Conservation (phyloP, 371 early-diverging fungal species). For the Lichtheimia corymbifera region DNA sequence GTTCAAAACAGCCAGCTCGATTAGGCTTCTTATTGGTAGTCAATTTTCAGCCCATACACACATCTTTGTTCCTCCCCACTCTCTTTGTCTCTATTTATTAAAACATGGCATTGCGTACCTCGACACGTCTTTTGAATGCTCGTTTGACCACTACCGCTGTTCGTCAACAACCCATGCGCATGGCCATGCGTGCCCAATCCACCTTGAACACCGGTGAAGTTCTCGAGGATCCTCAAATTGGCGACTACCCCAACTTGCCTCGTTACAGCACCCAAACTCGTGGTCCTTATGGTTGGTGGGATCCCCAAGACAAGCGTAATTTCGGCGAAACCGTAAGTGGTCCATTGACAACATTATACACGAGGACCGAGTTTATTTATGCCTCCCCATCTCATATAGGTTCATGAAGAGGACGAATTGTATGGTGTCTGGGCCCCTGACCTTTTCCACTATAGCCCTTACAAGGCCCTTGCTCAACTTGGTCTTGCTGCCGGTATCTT, state of each 20-base stretch:
- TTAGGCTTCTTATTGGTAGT: no score
- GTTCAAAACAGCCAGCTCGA: no score
- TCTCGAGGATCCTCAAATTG: slow-evolving; percentile 63
- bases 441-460: slow-evolving; percentile 57
- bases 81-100: background rate
- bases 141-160: slow-evolving; percentile 24
- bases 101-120: slow-evolving; percentile 44
- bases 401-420: slow-evolving; percentile 66
- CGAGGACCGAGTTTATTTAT: no score
- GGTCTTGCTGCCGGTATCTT: slow-evolving; percentile 37
- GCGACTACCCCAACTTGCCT: slow-evolving; percentile 68
- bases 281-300: slow-evolving; percentile 61
- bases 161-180: slow-evolving; percentile 29
- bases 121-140: slow-evolving; percentile 42
- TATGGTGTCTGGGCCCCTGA: slow-evolving; percentile 68
- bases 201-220: slow-evolving; percentile 48
- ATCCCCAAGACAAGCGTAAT: slow-evolving; percentile 67
- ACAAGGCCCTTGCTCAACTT: slow-evolving; percentile 56
- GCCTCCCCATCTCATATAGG: slow-evolving; percentile 25
- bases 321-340: slow-evolving; percentile 61
- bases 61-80: no score
- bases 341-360: background rate
- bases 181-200: slow-evolving; percentile 47
- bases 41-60: no score
- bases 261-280: slow-evolving; percentile 60